A percentile compares a stretch with the other conserved stretches of the same genome.
phyloP scores from a whole-genome alignment of 1,284 basidiomycete species.

The Naganishia sp. region DNA sequence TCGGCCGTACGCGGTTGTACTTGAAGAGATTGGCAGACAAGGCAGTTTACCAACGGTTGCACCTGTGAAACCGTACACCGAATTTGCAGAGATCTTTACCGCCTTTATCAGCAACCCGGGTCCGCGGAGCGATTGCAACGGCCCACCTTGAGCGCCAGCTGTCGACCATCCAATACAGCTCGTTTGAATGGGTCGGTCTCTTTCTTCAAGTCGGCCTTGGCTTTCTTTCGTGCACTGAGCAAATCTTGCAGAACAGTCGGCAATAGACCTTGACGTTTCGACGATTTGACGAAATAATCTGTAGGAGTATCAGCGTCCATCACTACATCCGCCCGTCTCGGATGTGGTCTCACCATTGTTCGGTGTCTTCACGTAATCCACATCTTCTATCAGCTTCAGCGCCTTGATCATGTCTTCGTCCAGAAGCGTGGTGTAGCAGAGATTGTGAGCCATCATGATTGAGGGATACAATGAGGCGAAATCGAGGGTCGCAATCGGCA shows the following conservation, averaged over 20 bases:
- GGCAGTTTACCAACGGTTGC: slow-evolving; percentile 93
- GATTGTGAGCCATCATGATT: slow-evolving; percentile 99
- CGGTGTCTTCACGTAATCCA: slow-evolving; percentile 73
- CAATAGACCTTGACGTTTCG: slow-evolving; percentile 77
- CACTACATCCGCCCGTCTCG: too few relatives aligned
- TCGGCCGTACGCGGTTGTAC: slow-evolving; percentile 87
- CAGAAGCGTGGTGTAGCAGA: slow-evolving; percentile 90
- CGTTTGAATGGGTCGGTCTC: slow-evolving; percentile 94
- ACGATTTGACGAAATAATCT: slow-evolving; percentile 81
- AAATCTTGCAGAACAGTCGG: slow-evolving; percentile 91
- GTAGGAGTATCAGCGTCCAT: background rate
- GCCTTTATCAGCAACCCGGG: slow-evolving; percentile 7
- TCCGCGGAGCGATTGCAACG: background rate
- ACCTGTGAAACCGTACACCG: slow-evolving; percentile 95
- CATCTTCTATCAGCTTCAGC: slow-evolving; percentile 71
- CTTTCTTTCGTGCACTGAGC: slow-evolving; percentile 84
- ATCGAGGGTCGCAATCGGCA: slow-evolving; percentile 92
- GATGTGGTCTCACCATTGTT: slow-evolving; percentile 71
- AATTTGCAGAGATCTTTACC: slow-evolving; percentile 86
- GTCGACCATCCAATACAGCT: slow-evolving; percentile 90
- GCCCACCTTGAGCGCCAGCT: slow-evolving; percentile 83
- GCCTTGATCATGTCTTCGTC: slow-evolving; percentile 76
- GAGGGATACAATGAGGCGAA: slow-evolving; percentile 96
- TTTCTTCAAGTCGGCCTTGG: slow-evolving; percentile 89
- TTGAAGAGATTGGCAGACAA: slow-evolving; percentile 89